phyloP scores from a whole-genome alignment of 2,329 filamentous ascomycete genomes.

The Fusarium musae region DNA sequence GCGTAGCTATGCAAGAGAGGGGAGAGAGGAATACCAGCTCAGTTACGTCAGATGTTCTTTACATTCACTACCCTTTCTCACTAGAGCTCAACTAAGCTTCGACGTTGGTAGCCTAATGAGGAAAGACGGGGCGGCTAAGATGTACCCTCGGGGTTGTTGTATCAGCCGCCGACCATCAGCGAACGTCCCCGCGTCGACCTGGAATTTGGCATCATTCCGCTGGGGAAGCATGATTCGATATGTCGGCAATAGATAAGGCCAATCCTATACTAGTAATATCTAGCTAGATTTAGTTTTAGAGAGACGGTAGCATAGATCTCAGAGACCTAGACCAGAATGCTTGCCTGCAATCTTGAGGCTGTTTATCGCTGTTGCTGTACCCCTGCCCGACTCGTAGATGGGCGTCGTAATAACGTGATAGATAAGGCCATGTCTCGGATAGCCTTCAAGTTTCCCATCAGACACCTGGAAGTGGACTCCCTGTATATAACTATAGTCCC shows the following conservation, averaged over 20 bases:
- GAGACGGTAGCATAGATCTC: rapidly evolving
- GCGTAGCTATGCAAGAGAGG: background rate
- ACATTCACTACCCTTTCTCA: rapidly evolving
- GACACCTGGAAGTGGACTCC: rapidly evolving
- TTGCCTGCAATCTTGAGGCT: background rate
- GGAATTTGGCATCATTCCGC: background rate
- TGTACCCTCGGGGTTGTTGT: background rate
- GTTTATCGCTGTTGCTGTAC: background rate
- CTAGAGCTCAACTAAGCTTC: rapidly evolving
- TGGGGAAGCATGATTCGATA: background rate
- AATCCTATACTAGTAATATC: background rate
- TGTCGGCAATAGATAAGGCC: background rate
- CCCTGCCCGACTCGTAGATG: no score
- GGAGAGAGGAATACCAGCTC: rapidly evolving
- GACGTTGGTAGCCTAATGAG: rapidly evolving
- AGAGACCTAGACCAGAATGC: rapidly evolving
- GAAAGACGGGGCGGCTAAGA: background rate
- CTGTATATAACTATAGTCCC: background rate
- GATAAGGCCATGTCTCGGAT: background rate
- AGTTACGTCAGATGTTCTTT: rapidly evolving
- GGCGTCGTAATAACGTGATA: background rate
- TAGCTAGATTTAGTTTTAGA: background rate
- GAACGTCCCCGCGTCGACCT: background rate
- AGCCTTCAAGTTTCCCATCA: background rate
- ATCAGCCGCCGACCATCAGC: rapidly evolving